Conservation (phyloP, 2,329 filamentous ascomycete species). For the Ceratocystis cacaofunesta region DNA sequence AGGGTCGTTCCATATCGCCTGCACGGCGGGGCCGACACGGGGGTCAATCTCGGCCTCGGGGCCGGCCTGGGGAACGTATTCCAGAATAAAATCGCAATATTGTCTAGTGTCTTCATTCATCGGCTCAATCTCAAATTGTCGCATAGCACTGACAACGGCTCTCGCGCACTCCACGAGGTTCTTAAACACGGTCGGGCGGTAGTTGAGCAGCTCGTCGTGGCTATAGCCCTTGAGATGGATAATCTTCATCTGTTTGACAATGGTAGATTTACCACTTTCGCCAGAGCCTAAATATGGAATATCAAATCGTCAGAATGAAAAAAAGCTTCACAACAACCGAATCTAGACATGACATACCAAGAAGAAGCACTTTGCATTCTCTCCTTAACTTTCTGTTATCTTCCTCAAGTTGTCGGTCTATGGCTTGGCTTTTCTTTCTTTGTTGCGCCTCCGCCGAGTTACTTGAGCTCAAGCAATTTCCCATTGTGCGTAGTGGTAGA, state of each 20-base stretch:
- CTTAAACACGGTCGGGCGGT: constrained; percentile 94
- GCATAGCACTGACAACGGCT: constrained; percentile 78
- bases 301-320: background rate
- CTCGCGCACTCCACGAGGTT: constrained; percentile 96
- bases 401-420: constrained; percentile 85
- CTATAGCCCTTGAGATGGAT: constrained; percentile 98
- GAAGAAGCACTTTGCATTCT: constrained; percentile 96
- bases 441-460: constrained; percentile 68
- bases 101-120: constrained; percentile 55
- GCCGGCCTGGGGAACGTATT: constrained; percentile 82
- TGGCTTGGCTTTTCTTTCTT: constrained; percentile 93
- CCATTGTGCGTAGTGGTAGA: constrained; percentile 45
- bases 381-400: constrained; percentile 81
- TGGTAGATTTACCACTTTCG: constrained; percentile 97
- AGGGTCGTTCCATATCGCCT: constrained; percentile 79
- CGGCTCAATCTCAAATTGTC: constrained; percentile 76
- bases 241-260: constrained; percentile 99
- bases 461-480: constrained; percentile 79
- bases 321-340: too few relatives aligned
- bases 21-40: constrained; percentile 68
- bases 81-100: constrained; percentile 63
- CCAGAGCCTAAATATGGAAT: constrained; percentile 56
- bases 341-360: constrained; percentile 49
- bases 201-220: constrained; percentile 81
- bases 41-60: constrained; percentile 72